Evolutionary conservation across 2,329 filamentous ascomycete species (phyloP).

Genomic region (Zymoseptoria pseudotritici): DNA sequence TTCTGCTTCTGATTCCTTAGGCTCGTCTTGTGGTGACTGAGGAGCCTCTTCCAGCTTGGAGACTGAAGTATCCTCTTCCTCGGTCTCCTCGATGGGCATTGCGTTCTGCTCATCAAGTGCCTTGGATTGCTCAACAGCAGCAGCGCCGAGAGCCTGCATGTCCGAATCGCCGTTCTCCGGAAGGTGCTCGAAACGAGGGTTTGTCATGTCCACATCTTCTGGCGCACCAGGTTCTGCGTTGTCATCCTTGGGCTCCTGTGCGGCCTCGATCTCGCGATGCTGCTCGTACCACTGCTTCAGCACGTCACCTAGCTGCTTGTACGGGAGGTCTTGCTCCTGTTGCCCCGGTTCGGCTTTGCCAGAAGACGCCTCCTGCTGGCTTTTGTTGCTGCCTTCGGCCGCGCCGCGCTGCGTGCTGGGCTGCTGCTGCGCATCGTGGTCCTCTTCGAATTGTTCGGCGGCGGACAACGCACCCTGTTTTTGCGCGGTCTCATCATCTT

Average conservation of each 20-base stretch:
- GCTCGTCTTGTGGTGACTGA: slow-evolving; percentile 31
- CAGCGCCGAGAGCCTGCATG: slow-evolving; percentile 82
- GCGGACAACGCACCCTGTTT: slow-evolving; percentile 33
- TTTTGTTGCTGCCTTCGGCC: slow-evolving; percentile 17
- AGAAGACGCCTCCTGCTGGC: slow-evolving; percentile 10
- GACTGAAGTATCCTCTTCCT: slow-evolving; percentile 23
- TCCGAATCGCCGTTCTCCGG: slow-evolving; percentile 77
- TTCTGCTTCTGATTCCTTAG: slow-evolving; percentile 31
- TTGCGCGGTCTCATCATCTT: slow-evolving; percentile 33
- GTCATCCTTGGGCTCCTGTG: slow-evolving; percentile 42
- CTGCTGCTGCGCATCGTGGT: slow-evolving; percentile 17
- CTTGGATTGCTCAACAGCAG: slow-evolving; percentile 77
- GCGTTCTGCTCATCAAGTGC: slow-evolving; percentile 85
- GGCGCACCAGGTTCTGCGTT: slow-evolving; percentile 42
- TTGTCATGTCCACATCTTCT: slow-evolving; percentile 62
- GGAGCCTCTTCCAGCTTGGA: slow-evolving; percentile 24
- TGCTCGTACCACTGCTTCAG: slow-evolving; percentile 89
- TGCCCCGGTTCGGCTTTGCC: slow-evolving; percentile 13
- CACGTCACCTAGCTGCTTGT: slow-evolving; percentile 90
- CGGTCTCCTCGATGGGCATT: slow-evolving; percentile 57
- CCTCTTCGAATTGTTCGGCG: slow-evolving; percentile 27
- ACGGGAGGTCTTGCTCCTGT: slow-evolving; percentile 52
- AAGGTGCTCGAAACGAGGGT: slow-evolving; percentile 88
- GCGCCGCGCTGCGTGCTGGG: slow-evolving; percentile 17
- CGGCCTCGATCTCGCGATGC: slow-evolving; percentile 69